Percentiles rank a stretch among this genome's conserved stretches.
Conservation (phyloP, 306 rosid genomes). For the Trifolium subterraneum region DNA sequence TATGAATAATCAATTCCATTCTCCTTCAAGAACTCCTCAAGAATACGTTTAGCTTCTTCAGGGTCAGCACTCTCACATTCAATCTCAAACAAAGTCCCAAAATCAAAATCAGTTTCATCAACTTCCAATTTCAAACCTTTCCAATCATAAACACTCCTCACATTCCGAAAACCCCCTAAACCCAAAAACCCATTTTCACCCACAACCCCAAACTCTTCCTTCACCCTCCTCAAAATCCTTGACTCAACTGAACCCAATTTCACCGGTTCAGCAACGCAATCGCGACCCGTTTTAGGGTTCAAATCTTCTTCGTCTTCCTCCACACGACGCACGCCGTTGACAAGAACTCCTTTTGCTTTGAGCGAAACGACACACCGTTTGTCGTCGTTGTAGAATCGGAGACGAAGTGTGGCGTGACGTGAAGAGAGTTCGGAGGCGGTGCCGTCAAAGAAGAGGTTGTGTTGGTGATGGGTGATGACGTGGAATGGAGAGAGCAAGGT, state of each 20-base stretch:
- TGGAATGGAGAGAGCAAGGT: slow-evolving; percentile 62
- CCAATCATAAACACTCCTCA: slow-evolving; percentile 88
- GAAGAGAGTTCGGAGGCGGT: slow-evolving; percentile 62
- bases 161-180: slow-evolving; percentile 75
- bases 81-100: slow-evolving; percentile 78
- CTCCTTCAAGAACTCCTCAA: slow-evolving; percentile 76
- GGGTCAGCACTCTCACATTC: slow-evolving; percentile 86
- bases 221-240: slow-evolving; percentile 77
- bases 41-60: slow-evolving; percentile 62
- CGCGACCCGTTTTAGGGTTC: slow-evolving; percentile 57
- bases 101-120: slow-evolving; percentile 75
- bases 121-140: slow-evolving; percentile 85
- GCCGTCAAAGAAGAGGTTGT: slow-evolving; percentile 83
- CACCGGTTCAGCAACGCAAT: slow-evolving; percentile 66
- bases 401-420: slow-evolving; percentile 64
- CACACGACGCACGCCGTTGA: slow-evolving; percentile 80
- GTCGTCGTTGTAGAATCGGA: slow-evolving; percentile 63
- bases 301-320: slow-evolving; percentile 91
- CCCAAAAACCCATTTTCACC: slow-evolving; percentile 59
- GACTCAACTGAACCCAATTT: slow-evolving; percentile 58
- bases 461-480: slow-evolving; percentile 65
- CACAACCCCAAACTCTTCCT: slow-evolving; percentile 64
- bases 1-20: slow-evolving; percentile 65
- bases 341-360: slow-evolving; percentile 70
- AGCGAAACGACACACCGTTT: slow-evolving; percentile 70